These are phyloP conservation scores for Pseudogymnoascus sp. DNA, from an alignment of 2,329 filamentous ascomycete species.

Conservation along the genomic window DNA sequence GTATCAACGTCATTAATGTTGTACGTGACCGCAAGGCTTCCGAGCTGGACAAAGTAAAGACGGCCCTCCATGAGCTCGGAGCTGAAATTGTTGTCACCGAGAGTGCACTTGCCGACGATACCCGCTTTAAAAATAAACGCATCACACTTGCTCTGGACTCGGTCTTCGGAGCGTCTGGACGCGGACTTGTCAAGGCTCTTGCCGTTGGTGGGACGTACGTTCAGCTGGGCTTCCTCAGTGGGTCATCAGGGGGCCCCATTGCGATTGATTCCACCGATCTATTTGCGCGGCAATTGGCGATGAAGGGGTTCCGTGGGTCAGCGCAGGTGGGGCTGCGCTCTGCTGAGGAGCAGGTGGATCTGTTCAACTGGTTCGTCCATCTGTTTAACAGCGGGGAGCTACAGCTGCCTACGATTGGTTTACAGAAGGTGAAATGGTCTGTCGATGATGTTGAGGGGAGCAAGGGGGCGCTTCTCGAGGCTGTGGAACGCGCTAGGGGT, in stretches of 20 bases:
- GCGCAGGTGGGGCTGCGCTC: background rate
- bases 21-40: slow-evolving; percentile 17
- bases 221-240: slow-evolving; percentile 16
- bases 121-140: slow-evolving; percentile 9
- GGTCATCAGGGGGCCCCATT: background rate
- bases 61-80: background rate
- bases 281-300: background rate
- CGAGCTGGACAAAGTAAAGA: background rate
- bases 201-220: slow-evolving; percentile 17
- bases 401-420: background rate
- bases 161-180: slow-evolving; percentile 17
- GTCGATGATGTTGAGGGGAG: background rate
- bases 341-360: background rate
- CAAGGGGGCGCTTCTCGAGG: background rate
- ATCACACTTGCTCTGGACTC: slow-evolving; percentile 17
- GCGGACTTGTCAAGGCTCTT: slow-evolving; percentile 14
- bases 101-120: slow-evolving; percentile 11
- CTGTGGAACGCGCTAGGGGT: background rate
- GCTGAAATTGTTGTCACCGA: slow-evolving; percentile 16
- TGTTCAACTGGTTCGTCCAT: background rate
- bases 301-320: background rate
- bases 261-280: background rate
- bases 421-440: background rate
- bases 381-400: background rate
- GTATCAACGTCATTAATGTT: slow-evolving; percentile 14